These are phyloP conservation scores for Cyclotella cryptica DNA, from an alignment of 108 stramenopile species.

Conservation along the genomic window DNA sequence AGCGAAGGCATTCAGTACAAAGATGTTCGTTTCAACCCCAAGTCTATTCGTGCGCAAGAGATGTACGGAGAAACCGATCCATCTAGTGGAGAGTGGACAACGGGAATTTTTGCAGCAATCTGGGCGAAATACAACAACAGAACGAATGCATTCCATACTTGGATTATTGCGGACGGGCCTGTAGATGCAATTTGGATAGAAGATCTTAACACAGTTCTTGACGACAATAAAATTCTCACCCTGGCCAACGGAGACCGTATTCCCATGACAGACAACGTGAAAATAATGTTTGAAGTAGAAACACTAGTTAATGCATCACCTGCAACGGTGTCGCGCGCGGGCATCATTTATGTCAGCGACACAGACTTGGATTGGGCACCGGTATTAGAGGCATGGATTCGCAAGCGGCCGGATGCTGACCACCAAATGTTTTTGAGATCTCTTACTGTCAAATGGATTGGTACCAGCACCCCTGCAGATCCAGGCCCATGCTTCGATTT, in stretches of 20 bases:
- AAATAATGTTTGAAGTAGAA: conserved; percentile 91
- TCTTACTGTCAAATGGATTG: conserved; percentile 81
- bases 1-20: conserved; percentile 77
- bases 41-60: conserved; percentile 91
- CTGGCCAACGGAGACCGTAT: conserved; percentile 94
- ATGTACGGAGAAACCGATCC: conserved; percentile 95
- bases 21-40: conserved; percentile 88
- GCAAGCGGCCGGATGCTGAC: conserved; percentile 64
- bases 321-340: conserved; percentile 94
- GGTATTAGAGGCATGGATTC: conserved; percentile 87
- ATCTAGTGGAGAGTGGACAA: conserved; percentile 91
- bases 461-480: conserved; percentile 68
- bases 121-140: conserved; percentile 94
- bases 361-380: conserved; percentile 91
- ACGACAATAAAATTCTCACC: conserved; percentile 92
- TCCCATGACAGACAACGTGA: conserved; percentile 94
- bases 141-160: conserved; percentile 87
- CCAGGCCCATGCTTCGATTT: conserved; percentile 83
- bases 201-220: conserved; percentile 92
- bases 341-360: conserved; percentile 93
- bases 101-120: conserved; percentile 93
- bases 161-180: conserved; percentile 95
- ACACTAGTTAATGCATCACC: conserved; percentile 92
- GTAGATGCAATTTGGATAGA: conserved; percentile 97
- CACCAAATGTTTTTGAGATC: conserved; percentile 63